Conservation (phyloP, 2,329 filamentous ascomycete genomes). For the Colletotrichum sidae region DNA sequence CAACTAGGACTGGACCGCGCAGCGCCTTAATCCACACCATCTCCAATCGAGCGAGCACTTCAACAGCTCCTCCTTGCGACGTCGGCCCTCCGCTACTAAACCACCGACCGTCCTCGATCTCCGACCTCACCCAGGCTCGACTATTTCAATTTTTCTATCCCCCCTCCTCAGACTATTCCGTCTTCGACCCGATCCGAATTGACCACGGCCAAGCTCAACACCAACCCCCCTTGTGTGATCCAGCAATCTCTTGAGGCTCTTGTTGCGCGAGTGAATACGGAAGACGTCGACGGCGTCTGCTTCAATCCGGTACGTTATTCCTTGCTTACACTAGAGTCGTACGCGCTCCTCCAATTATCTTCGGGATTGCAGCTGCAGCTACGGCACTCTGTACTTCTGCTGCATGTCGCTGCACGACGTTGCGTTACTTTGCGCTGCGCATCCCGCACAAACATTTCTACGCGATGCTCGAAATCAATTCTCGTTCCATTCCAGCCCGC, state of each 20-base stretch:
- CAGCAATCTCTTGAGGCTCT: background rate
- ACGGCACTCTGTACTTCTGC: too few relatives aligned
- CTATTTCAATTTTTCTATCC: constrained; percentile 5
- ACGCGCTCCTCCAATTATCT: constrained; percentile 25
- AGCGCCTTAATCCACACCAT: constrained; percentile 14
- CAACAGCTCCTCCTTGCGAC: constrained; percentile 36
- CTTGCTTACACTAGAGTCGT: constrained; percentile 1
- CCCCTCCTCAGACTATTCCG: background rate
- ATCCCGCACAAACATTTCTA: background rate
- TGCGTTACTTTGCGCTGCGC: too few relatives aligned
- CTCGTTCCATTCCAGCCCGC: constrained; percentile 24
- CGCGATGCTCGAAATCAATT: constrained; percentile 5
- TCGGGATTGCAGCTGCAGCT: constrained; percentile 11
- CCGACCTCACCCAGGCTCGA: constrained; percentile 20
- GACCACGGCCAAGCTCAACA: too few relatives aligned
- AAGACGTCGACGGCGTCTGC: constrained; percentile 32
- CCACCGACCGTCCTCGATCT: constrained; percentile 33
- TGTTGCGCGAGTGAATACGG: constrained; percentile 9
- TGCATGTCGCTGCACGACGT: too few relatives aligned
- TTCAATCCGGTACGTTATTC: background rate
- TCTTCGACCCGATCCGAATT: background rate
- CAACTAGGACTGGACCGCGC: constrained; percentile 25
- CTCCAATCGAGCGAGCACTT: constrained; percentile 35
- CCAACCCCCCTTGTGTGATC: background rate
- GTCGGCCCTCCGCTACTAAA: constrained; percentile 31